A percentile compares a stretch with the other conserved stretches of the same genome.
These are phyloP conservation scores for Friedmanniomyces endolithicus DNA, from an alignment of 495 filamentous ascomycete genomes.

Conservation along the genomic window DNA sequence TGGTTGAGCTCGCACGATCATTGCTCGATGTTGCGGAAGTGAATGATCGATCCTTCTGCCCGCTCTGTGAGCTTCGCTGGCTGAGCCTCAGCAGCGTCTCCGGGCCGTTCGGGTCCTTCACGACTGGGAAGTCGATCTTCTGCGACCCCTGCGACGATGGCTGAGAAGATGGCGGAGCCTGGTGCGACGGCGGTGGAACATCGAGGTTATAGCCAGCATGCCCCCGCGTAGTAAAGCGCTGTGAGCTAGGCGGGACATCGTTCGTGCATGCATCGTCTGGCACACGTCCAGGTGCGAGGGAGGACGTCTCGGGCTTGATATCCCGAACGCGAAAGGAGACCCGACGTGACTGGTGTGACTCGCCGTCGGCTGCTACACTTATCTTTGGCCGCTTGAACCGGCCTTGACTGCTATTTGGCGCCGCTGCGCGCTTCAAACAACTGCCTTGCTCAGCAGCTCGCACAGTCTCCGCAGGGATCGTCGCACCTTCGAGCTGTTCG, in stretches of 20 bases:
- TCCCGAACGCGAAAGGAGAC: slow-evolving; percentile 13
- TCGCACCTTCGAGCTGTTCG: background rate
- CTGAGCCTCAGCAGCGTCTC: slow-evolving; percentile 54
- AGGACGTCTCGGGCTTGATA: background rate
- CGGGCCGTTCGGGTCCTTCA: slow-evolving; percentile 63
- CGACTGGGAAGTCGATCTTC: slow-evolving; percentile 51
- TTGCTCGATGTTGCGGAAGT: slow-evolving; percentile 5
- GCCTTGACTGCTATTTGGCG: slow-evolving; percentile 2
- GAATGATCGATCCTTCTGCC: slow-evolving; percentile 1
- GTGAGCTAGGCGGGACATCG: slow-evolving; percentile 3
- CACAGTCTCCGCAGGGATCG: slow-evolving; percentile 2
- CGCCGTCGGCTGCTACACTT: background rate
- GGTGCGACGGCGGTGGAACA: slow-evolving; percentile 1
- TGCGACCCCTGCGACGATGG: slow-evolving; percentile 23
- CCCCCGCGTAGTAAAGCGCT: background rate
- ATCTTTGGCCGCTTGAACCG: slow-evolving; percentile 13
- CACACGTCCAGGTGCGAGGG: background rate
- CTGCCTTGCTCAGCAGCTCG: background rate
- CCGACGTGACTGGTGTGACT: background rate
- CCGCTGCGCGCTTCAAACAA: slow-evolving; percentile 5
- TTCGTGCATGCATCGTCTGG: background rate
- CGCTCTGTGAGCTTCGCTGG: slow-evolving; percentile 38
- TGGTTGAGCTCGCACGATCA: background rate
- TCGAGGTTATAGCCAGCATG: background rate
- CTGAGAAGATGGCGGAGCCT: slow-evolving; percentile 18